Evolutionary conservation across 2,329 filamentous ascomycete genomes (phyloP), one percentile per base, ranked within the genome.

Genomic region (Hypoxylon sp.): DNA sequence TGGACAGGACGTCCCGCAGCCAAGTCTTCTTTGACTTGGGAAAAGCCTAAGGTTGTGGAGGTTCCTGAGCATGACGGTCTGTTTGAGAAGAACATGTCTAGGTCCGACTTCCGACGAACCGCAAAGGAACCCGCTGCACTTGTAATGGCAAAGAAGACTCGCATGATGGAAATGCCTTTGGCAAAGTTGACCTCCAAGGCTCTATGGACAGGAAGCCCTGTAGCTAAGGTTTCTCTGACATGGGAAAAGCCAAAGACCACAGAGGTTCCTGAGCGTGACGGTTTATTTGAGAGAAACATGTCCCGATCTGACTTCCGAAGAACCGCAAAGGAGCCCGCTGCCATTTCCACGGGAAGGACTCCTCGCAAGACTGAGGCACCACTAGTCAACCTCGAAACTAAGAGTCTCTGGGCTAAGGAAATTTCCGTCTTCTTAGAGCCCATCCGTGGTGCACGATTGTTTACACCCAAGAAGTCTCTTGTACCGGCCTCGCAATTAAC

Each of bases 1-100:
- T 74, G 73, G 73, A 62, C 59, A 47, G 41, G 31, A 7, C 25
- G 50, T 11, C 30, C 21, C 6, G 16, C 25, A 8, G 26, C 13
- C 11, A 49, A 53, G 25, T 26, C 38, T 12, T 42, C 32, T 19
- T 21, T 56, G 2, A 48, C 63, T 17, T 65, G 63, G 63, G 29
- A 55, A 41, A 47, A 29, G 12, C 36, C 61, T 6, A 25, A 20
- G 27, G 11, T 35, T 25, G 31, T 25, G 38, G 26, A 36, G 2
- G 37, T 32, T 4, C 21, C 51, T 9, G 60, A 61, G 47, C 27
- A 51, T 12, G 31, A 37, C 27, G 63, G 59, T 12, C 41, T 65
- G 6, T 65, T 63, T 25, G 45, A 61, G 44, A 32, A 5, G 6
- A 56, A 50, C 12, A 11, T 23, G 30, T 30, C 42, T 7, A 51